phyloP scores from a whole-genome alignment of 805 yeast species.

The Wickerhamomyces sydowiorum region DNA sequence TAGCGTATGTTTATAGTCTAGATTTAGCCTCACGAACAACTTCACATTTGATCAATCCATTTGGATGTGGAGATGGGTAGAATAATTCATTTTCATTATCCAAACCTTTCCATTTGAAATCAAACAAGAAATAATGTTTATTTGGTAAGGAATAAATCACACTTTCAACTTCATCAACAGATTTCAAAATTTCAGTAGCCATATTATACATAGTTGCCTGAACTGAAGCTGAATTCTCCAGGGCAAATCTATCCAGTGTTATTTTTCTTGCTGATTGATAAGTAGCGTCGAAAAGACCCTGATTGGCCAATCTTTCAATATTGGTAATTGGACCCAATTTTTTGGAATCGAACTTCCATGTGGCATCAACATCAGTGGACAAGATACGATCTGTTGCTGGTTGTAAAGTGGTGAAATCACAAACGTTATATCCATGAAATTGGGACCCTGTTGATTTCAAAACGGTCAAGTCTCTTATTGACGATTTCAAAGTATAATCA shows the following conservation, averaged over 20 bases:
- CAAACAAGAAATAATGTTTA: constrained; percentile 82
- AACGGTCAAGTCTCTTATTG: constrained; percentile 74
- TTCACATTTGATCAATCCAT: constrained; percentile 84
- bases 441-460: constrained; percentile 89
- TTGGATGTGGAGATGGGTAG: constrained; percentile 90
- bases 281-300: constrained; percentile 60
- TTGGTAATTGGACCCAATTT: constrained; percentile 44
- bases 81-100: constrained; percentile 75
- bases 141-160: constrained; percentile 82
- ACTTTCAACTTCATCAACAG: constrained; percentile 48
- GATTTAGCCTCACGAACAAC: constrained; percentile 65
- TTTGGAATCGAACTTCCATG: constrained; percentile 59
- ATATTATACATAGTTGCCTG: constrained; percentile 97
- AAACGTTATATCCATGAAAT: constrained; percentile 81
- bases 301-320: constrained; percentile 46
- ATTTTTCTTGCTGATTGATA: constrained; percentile 57
- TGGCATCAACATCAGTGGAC: constrained; percentile 77
- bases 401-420: constrained; percentile 83
- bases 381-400: constrained; percentile 83
- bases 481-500: constrained; percentile 55
- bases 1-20: constrained; percentile 36
- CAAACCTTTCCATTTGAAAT: constrained; percentile 80
- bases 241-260: constrained; percentile 74
- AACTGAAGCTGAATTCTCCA: constrained; percentile 87
- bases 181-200: constrained; percentile 63